Conservation (phyloP, 495 filamentous ascomycete species). For the Hypoxylon cercidicola region DNA sequence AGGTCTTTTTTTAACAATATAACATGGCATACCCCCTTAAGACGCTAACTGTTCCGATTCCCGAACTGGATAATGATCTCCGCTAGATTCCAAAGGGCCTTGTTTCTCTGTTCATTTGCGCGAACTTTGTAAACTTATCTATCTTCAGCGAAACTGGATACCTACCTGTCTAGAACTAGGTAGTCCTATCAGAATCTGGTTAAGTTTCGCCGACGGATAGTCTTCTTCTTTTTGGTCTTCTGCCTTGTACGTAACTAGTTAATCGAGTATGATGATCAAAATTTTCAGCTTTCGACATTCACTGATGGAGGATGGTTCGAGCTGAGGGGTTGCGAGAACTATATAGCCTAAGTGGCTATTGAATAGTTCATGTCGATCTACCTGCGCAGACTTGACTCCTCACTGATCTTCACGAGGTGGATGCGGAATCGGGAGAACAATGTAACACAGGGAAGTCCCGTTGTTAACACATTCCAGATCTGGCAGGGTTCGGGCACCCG, state of each 20-base stretch:
- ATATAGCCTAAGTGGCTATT: not conserved
- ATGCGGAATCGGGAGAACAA: conserved; percentile 2
- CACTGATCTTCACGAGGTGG: not conserved
- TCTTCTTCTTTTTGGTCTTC: too few species aligned
- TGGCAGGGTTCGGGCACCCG: not conserved
- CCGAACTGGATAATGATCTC: conserved; percentile 1
- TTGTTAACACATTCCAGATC: not conserved
- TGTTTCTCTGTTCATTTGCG: not conserved
- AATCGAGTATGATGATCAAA: too few species aligned
- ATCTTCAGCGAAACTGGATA: too few species aligned
- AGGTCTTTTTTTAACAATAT: conserved; percentile 4
- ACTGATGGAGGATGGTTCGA: too few species aligned
- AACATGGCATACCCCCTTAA: conserved; percentile 11
- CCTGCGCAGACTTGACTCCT: not conserved
- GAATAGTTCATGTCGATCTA: conserved; percentile 5
- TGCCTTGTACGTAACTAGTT: too few species aligned
- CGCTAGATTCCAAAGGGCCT: not conserved
- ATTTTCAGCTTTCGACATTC: too few species aligned
- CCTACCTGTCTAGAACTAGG: too few species aligned
- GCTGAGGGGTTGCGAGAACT: too few species aligned
- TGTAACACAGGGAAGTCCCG: not conserved
- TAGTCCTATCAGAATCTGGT: too few species aligned
- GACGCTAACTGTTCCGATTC: conserved; percentile 9
- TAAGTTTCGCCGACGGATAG: too few species aligned
- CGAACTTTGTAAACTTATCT: too few species aligned